Conservation (phyloP, 75 land plant genomes). For the Picea sitchensis region DNA sequence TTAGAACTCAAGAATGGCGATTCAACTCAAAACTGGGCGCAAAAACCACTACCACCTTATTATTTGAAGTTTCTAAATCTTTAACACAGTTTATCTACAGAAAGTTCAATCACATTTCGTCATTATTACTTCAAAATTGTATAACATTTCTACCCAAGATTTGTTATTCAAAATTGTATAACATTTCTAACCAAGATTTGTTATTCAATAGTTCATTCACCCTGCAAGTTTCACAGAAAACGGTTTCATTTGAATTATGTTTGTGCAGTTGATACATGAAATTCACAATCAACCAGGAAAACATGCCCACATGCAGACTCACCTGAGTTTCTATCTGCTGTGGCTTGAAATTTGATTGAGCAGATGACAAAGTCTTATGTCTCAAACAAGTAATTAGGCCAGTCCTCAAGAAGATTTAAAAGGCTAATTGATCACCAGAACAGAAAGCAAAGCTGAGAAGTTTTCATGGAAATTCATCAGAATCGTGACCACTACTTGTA, state of each 20-base stretch:
- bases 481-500: background rate
- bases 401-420: background rate
- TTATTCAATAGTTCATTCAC: background rate
- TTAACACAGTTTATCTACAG: no score
- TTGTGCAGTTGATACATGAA: background rate
- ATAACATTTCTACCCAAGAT: no score
- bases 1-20: background rate
- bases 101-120: no score
- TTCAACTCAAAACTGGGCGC: background rate
- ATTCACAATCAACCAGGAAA: no score
- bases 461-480: background rate
- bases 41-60: no score
- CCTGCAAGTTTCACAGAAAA: background rate
- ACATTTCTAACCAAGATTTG: background rate
- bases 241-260: background rate
- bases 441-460: background rate
- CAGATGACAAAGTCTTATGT: background rate
- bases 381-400: background rate
- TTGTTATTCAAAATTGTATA: no score
- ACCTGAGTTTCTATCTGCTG: background rate
- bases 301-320: background rate
- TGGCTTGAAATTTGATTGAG: background rate
- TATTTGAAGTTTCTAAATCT: no score
- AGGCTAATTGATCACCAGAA: background rate
- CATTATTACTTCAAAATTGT: background rate